These are phyloP conservation scores for Fusarium pseudocircinatum DNA, from an alignment of 2,329 filamentous ascomycete species.

Conservation along the genomic window DNA sequence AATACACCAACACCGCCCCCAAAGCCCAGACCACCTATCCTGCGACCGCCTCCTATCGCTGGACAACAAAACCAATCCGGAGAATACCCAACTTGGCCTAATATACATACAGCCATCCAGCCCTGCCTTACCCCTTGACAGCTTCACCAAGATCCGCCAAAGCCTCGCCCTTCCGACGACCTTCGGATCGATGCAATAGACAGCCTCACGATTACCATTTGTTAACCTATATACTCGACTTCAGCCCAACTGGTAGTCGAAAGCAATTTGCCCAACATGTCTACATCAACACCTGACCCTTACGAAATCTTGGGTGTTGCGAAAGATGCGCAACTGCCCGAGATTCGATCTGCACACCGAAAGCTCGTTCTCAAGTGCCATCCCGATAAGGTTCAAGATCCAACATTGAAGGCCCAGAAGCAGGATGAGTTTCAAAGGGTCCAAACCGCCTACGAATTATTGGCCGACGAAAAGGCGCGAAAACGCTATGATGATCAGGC, in stretches of 20 bases:
- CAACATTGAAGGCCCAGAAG: constrained; percentile 78
- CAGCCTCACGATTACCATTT: constrained; percentile 17
- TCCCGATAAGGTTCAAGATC: constrained; percentile 89
- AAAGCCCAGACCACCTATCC: constrained; percentile 41
- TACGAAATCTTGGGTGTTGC: constrained; percentile 80
- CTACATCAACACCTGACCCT: constrained; percentile 73
- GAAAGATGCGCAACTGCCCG: constrained; percentile 73
- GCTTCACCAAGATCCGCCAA: constrained; percentile 33
- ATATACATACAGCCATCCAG: constrained; percentile 37
- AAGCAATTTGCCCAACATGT: constrained; percentile 50
- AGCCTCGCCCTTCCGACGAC: constrained; percentile 38
- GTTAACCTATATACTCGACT: constrained; percentile 31
- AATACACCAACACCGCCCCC: constrained; percentile 40
- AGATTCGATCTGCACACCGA: constrained; percentile 82
- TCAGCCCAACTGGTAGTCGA: constrained; percentile 18
- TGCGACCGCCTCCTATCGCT: constrained; percentile 23
- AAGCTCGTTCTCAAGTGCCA: constrained; percentile 90
- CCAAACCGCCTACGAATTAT: constrained; percentile 90
- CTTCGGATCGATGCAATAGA: constrained; percentile 41
- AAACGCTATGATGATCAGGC: constrained; percentile 81
- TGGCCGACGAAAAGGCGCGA: constrained; percentile 79
- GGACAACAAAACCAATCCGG: constrained; percentile 31
- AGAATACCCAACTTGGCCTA: constrained; percentile 33
- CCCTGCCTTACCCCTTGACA: constrained; percentile 33
- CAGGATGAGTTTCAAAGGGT: constrained; percentile 91